A percentile compares a stretch with the other conserved stretches of the same genome.
Evolutionary conservation across 2,329 filamentous ascomycete genomes (phyloP).

Genomic region (Plenodomus tracheiphilus): DNA sequence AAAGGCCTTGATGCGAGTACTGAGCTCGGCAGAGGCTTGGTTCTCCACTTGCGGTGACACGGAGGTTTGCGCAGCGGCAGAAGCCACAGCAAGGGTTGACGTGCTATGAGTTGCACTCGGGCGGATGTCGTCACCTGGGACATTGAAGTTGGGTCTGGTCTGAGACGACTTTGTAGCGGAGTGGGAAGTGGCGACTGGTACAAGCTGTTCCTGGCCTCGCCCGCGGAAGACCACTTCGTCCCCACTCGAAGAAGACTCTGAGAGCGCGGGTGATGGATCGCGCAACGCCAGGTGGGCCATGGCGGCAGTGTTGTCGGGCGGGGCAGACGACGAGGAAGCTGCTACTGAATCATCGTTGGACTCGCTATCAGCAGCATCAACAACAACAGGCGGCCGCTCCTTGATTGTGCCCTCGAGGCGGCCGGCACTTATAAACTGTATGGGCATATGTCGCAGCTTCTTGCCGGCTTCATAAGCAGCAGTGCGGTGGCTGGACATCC

Average conservation of each 20-base stretch:
- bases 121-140: background rate
- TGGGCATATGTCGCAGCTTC: conserved; percentile 58
- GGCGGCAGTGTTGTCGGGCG: conserved; percentile 24
- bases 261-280: conserved; percentile 40
- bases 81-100: conserved; percentile 3
- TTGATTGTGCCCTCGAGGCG: conserved; percentile 42
- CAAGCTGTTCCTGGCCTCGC: conserved; percentile 18
- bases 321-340: conserved; percentile 17
- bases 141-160: background rate
- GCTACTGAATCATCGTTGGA: conserved; percentile 14
- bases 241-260: conserved; percentile 40
- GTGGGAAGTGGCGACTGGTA: conserved; percentile 1
- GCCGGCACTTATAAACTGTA: conserved; percentile 66
- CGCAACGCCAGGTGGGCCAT: conserved; percentile 42
- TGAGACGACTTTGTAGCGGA: background rate
- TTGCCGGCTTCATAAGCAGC: conserved; percentile 51
- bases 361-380: conserved; percentile 10
- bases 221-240: conserved; percentile 63
- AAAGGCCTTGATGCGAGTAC: conserved; percentile 9
- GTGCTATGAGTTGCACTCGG: background rate
- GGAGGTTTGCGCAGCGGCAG: conserved; percentile 3
- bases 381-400: conserved; percentile 25
- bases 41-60: background rate
- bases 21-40: conserved; percentile 7
- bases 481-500: conserved; percentile 56